Percentiles rank a stretch among this genome's conserved stretches.
Evolutionary conservation across 345 rosid species (phyloP).

Genomic region (Sonneratia caseolaris): DNA sequence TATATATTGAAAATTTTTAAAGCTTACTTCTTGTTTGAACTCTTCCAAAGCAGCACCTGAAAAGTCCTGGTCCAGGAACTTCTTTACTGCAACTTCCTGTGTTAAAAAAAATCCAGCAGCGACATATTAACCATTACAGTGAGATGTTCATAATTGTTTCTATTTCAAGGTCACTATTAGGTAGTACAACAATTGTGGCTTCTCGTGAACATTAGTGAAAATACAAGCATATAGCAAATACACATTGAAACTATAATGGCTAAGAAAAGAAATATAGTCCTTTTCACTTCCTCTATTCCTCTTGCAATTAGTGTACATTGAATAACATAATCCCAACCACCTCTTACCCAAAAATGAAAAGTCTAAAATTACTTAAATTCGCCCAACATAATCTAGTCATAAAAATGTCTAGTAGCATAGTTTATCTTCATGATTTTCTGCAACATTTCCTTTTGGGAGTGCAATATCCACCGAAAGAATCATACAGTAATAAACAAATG

Average conservation of each 20-base stretch:
- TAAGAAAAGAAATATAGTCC: background rate
- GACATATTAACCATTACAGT: background rate
- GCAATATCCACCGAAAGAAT: background rate
- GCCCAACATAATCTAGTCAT: background rate
- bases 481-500: background rate
- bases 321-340: background rate
- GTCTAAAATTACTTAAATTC: background rate
- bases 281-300: background rate
- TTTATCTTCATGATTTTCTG: background rate
- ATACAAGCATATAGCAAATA: background rate
- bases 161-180: background rate
- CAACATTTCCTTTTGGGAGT: background rate
- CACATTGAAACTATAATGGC: background rate
- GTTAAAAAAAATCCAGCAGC: conserved; percentile 5
- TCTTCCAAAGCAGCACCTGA: conserved; percentile 95
- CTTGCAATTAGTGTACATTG: background rate
- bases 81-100: conserved; percentile 99
- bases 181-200: background rate
- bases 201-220: background rate
- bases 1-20: conserved; percentile 1
- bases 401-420: background rate
- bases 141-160: background rate
- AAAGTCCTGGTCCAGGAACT: conserved; percentile 98
- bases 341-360: background rate
- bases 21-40: conserved; percentile 95